Evolutionary conservation across 1,139 yeast species (phyloP).

Genomic region (Yamadazyma sp.): DNA sequence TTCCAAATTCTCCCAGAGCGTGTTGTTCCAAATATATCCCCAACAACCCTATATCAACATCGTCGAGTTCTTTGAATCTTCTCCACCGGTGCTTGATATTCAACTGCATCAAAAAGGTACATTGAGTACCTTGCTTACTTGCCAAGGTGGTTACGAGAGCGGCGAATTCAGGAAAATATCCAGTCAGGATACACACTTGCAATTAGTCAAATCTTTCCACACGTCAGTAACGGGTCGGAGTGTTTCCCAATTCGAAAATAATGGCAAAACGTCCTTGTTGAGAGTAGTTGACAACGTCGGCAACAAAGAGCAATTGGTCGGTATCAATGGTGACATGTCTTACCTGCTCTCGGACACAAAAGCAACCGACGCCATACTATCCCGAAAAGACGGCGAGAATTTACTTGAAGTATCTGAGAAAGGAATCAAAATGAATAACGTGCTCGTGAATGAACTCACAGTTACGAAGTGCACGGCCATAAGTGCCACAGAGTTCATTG

Average conservation of each 20-base stretch:
- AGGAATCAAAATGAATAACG: slow-evolving; percentile 6
- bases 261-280: background rate
- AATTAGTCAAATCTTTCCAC: slow-evolving; percentile 5
- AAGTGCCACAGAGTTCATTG: slow-evolving; percentile 7
- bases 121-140: slow-evolving; percentile 21
- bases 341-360: background rate
- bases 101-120: slow-evolving; percentile 10
- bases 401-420: slow-evolving; percentile 2
- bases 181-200: slow-evolving; percentile 5
- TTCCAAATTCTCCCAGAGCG: slow-evolving; percentile 34
- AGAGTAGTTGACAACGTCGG: slow-evolving; percentile 3
- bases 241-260: slow-evolving; percentile 3
- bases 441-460: slow-evolving; percentile 3
- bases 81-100: slow-evolving; percentile 40
- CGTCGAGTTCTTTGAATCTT: slow-evolving; percentile 21
- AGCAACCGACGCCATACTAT: background rate
- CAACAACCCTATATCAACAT: slow-evolving; percentile 29
- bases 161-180: slow-evolving; percentile 30
- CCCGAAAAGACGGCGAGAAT: background rate
- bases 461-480: slow-evolving; percentile 6
- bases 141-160: slow-evolving; percentile 42
- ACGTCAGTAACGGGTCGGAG: slow-evolving; percentile 1
- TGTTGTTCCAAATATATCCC: slow-evolving; percentile 30
- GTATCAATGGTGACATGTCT: background rate
- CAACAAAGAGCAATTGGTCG: background rate